Conservation (phyloP, 305 asterid species). For the Ruellia speciosa region DNA sequence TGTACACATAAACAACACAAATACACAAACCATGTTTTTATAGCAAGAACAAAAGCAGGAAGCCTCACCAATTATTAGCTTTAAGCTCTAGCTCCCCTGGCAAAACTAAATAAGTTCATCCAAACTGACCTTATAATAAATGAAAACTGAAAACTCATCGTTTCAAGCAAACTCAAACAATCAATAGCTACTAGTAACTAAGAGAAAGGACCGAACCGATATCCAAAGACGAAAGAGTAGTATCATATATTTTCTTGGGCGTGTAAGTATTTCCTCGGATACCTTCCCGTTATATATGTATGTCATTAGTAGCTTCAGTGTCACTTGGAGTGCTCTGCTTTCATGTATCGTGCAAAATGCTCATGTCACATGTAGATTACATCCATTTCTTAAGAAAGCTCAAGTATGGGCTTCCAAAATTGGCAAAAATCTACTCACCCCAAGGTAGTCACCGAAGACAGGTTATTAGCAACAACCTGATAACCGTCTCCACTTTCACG, state of each 20-base stretch:
- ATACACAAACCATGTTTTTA: background rate
- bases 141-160: background rate
- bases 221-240: too few species aligned
- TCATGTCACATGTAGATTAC: too few species aligned
- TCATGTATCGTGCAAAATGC: too few species aligned
- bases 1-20: background rate
- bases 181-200: background rate
- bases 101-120: background rate
- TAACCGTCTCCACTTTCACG: conserved; percentile 37
- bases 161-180: background rate
- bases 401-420: background rate
- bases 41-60: background rate
- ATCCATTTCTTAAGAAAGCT: too few species aligned
- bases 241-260: too few species aligned
- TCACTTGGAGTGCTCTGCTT: too few species aligned
- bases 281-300: too few species aligned
- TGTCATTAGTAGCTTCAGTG: too few species aligned
- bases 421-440: conserved; percentile 19
- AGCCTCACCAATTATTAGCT: background rate
- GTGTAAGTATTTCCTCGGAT: too few species aligned
- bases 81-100: background rate
- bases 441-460: conserved; percentile 29
- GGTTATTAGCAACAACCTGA: conserved; percentile 34
- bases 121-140: background rate
- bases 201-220: background rate